Base-by-base conservation (phyloP, 176 grass and related monocot species). In the Dactylis glomerata region DNA sequence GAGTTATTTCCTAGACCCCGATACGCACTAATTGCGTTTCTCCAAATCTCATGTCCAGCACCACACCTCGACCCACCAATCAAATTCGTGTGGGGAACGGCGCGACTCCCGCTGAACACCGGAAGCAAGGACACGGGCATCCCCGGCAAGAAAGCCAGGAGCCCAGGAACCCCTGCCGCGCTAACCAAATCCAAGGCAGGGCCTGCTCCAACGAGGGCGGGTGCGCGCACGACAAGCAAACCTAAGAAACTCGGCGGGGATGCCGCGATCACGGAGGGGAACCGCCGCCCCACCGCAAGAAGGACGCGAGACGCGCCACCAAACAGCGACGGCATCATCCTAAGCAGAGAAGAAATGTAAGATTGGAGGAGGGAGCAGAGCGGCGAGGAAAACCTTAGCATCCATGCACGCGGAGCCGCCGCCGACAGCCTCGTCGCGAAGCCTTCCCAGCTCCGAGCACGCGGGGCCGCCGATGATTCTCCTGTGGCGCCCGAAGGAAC, bases 301-400 rank as follows among this genome's bases (percentile, higher is more conserved):
- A 67, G 78, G 31, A 51, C 79, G 45, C 45, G 22, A 38, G 31
- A 81, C 63, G 38, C 81, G 40, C 68, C 68, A 83, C 27, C 55
- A 84, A 75, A 69, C 69, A 36, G 27, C 41, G 23, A 45, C 52
- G 27, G 19, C 14, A 17, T 15, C 51, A 46, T 61, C 62, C 63
- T 68, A 57, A 46, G 82, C 56, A 64, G 31, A 45, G 34, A 59
- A 73, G 38, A 61, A 83, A 83, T 74, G 82, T 10, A 34, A 76
- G 56, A 84, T 84, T 75, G 56, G 31, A 84, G 82, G 81, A 47
- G 41, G 17, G 50, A 33, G 67, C 47, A 57, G 81, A 42, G 81
- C 41, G n/a, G 27, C 17, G 15, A 26, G 41, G 58, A 57, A 61
- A 45, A 84, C 82, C 82, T 84, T 84, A 64, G 71, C 42, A 8